Percentiles rank a stretch among this genome's conserved stretches.
These are phyloP conservation scores for Vitis vinifera DNA, from an alignment of 164 flowering plant species.

Conservation along the genomic window DNA sequence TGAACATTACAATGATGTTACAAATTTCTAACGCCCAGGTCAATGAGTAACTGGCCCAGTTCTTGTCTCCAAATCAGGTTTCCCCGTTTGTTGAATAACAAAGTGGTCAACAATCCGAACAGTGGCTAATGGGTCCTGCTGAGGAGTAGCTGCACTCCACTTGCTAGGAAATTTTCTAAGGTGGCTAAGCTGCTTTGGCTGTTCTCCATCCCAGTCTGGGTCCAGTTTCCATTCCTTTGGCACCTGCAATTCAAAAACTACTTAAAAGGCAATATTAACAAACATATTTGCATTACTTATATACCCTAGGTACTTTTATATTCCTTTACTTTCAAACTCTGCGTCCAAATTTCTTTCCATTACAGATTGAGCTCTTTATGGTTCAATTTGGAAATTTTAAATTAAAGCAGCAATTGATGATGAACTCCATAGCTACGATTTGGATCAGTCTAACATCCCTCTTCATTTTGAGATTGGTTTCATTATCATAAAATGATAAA, in stretches of 20 bases:
- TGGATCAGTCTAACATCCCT: no score
- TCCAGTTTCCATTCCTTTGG: slow-evolving; percentile 97
- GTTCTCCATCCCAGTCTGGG: slow-evolving; percentile 80
- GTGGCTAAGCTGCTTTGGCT: slow-evolving; percentile 57
- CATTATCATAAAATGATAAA: no score
- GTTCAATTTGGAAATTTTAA: no score
- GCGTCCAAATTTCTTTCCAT: no score
- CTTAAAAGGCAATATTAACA: neutral
- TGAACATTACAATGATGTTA: slow-evolving; percentile 16
- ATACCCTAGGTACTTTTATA: no score
- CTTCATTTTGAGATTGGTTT: no score
- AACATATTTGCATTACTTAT: no score
- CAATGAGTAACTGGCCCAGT: slow-evolving; percentile 31
- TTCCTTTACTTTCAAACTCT: no score
- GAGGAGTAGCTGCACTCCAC: slow-evolving; percentile 67
- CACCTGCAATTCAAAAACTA: slow-evolving; percentile 51
- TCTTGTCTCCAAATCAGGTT: slow-evolving; percentile 14
- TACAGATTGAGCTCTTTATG: no score
- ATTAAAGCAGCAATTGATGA: no score
- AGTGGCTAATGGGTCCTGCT: slow-evolving; percentile 77
- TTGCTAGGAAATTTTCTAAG: slow-evolving; percentile 76
- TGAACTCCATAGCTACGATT: no score
- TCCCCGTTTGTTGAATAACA: slow-evolving; percentile 48
- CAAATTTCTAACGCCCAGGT: slow-evolving; percentile 8
- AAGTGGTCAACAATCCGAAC: slow-evolving; percentile 88